Conservation (phyloP, 2,329 filamentous ascomycete genomes). For the Fusarium incarnatum region DNA sequence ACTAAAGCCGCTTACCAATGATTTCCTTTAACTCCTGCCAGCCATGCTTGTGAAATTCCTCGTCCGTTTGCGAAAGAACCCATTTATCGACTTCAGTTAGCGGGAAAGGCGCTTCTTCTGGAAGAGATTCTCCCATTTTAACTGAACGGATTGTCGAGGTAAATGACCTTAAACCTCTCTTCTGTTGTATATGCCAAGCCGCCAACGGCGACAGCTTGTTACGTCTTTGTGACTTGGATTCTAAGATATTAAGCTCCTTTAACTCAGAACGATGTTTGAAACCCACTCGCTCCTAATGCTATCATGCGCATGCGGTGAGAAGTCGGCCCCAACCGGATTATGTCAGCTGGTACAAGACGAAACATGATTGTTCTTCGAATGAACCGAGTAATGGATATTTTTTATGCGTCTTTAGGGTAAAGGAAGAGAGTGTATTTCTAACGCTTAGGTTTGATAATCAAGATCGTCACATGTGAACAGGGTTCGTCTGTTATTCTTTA, state of each 20-base stretch:
- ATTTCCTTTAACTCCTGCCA: slow-evolving; percentile 80
- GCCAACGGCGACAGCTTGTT: not conserved
- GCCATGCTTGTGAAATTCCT: slow-evolving; percentile 74
- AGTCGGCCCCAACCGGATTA: slow-evolving; percentile 30
- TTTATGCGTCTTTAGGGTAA: not conserved
- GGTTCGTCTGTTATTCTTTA: not conserved
- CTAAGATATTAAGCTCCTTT: not conserved
- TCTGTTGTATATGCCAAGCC: not conserved
- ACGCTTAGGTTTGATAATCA: not conserved
- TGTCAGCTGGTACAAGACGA: slow-evolving; percentile 31
- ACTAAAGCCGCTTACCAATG: slow-evolving; percentile 62
- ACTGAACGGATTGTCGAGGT: slow-evolving; percentile 2
- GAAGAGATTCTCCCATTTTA: slow-evolving; percentile 56
- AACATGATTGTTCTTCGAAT: slow-evolving; percentile 6
- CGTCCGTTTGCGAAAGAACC: slow-evolving; percentile 73
- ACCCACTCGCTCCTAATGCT: slow-evolving; percentile 17
- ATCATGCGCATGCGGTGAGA: slow-evolving; percentile 34
- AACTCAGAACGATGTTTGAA: not conserved
- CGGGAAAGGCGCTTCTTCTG: slow-evolving; percentile 65
- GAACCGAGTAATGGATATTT: not conserved
- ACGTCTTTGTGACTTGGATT: not conserved
- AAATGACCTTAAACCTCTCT: not conserved
- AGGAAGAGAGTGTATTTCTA: not conserved
- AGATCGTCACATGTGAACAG: slow-evolving; percentile 27
- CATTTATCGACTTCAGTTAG: slow-evolving; percentile 68